A percentile compares a stretch with the other conserved stretches of the same genome.
Conservation (phyloP, 805 yeast species). For the Pichia cabralensis region DNA sequence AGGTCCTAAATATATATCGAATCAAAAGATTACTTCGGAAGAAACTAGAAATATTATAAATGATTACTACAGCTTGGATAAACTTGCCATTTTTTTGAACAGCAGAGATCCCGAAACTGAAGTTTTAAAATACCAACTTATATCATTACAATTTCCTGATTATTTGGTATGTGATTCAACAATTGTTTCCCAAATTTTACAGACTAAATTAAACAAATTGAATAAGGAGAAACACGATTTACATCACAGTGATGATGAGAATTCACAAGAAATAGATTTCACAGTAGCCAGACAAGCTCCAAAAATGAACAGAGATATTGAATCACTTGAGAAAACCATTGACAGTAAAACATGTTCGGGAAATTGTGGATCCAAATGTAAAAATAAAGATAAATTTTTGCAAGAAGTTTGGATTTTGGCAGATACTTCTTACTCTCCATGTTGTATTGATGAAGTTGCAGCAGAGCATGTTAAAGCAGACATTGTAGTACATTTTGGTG, state of each 20-base stretch:
- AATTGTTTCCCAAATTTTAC: constrained; percentile 48
- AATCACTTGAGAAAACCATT: constrained; percentile 18
- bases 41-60: constrained; percentile 28
- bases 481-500: constrained; percentile 85
- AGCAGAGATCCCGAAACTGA: constrained; percentile 20
- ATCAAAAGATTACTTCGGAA: constrained; percentile 12
- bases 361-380: constrained; percentile 21
- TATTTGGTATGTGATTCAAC: constrained; percentile 68
- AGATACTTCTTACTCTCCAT: constrained; percentile 90
- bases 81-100: constrained; percentile 16
- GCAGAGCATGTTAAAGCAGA: constrained; percentile 88
- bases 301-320: constrained; percentile 5
- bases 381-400: constrained; percentile 11
- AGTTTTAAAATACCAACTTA: constrained; percentile 29
- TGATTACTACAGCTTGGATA: constrained; percentile 43
- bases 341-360: constrained; percentile 24
- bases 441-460: constrained; percentile 96
- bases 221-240: constrained; percentile 7
- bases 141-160: constrained; percentile 92
- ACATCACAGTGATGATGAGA: constrained; percentile 4
- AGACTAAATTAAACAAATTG: constrained; percentile 24
- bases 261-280: constrained; percentile 8
- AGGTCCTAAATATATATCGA: constrained; percentile 23
- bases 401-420: constrained; percentile 71
- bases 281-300: neutral